Evolutionary conservation across 164 flowering plant genomes (phyloP), one percentile per base, ranked within the genome.

Genomic region (Euptelea pleiosperma): DNA sequence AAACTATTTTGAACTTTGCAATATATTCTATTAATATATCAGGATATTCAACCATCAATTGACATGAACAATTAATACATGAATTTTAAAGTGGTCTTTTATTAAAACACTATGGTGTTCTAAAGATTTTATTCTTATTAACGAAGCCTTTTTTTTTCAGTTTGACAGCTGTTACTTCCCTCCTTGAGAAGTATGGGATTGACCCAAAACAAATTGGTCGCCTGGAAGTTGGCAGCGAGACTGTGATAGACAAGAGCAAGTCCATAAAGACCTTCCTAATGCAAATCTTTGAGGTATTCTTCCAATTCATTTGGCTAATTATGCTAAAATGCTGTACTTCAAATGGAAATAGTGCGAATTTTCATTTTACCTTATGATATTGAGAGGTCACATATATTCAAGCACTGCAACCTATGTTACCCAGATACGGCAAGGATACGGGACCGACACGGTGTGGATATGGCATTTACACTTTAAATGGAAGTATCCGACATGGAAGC

Each of bases 241-340:
- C 99, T 67, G 99, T 94, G 14, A 83, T 94, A 24, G 99, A 94
- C 79, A 94, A 94, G 79, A 94, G 99, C 87, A 94, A 94, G 74
- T 94, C 99, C 55, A 94, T 94, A 33, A 94, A 94, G 82, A 94
- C 99, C 22, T 94, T 91, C 78, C 60, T 94, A 76, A 94, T 94
- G 99, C 89, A 81, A 62, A 75, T 91, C 43, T 94, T 94, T 77
- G 96, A 94, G 99, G 97, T 93, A 72, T 30, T 57, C 21, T 66
- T 26, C 28, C 52, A 14, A 44, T 48, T 22, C 55, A 9, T 62
- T 35, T 35, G 16, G 30, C 31, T 41, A 37, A 24, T n/a, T 22
- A 15, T 37, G 11, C 35, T 42, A n/a, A n/a, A n/a, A n/a, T n/a
- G n/a, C n/a, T n/a, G n/a, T n/a, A n/a, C n/a, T n/a, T n/a, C n/a